Percentiles rank a stretch among this genome's conserved stretches.
Evolutionary conservation across 2,329 filamentous ascomycete species (phyloP).

Genomic region (Simplicillium sp.): DNA sequence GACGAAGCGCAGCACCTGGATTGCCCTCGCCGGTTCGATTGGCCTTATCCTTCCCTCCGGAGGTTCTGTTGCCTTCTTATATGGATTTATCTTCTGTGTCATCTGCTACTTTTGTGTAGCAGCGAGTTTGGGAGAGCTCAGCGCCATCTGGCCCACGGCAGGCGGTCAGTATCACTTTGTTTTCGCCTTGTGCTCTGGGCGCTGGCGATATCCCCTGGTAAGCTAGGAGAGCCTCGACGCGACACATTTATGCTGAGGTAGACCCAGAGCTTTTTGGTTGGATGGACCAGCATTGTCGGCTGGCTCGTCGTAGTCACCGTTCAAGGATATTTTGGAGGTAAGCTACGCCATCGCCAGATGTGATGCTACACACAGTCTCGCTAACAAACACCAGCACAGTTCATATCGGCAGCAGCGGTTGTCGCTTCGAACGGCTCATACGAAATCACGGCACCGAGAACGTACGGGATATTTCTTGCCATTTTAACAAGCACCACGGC

Average conservation of each 20-base stretch:
- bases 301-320: conserved; percentile 35
- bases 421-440: conserved; percentile 27
- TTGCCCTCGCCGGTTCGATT: conserved; percentile 30
- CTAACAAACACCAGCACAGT: conserved; percentile 22
- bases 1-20: conserved; percentile 14
- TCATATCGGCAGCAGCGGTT: conserved; percentile 30
- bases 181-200: conserved; percentile 26
- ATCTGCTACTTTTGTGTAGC: conserved; percentile 32
- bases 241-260: neutral
- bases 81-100: conserved; percentile 36
- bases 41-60: conserved; percentile 31
- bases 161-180: conserved; percentile 37
- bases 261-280: conserved; percentile 30
- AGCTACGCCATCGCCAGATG: neutral
- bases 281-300: conserved; percentile 35
- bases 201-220: conserved; percentile 27
- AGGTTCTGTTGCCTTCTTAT: conserved; percentile 29
- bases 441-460: conserved; percentile 25
- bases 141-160: conserved; percentile 34
- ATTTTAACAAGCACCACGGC: conserved; percentile 24
- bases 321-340: conserved; percentile 31
- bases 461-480: conserved; percentile 32
- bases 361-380: too few relatives aligned
- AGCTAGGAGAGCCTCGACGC: neutral
- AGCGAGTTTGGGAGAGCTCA: conserved; percentile 31